Conservation (phyloP, 129 eudicot genomes). For the Cynara cardunculus region DNA sequence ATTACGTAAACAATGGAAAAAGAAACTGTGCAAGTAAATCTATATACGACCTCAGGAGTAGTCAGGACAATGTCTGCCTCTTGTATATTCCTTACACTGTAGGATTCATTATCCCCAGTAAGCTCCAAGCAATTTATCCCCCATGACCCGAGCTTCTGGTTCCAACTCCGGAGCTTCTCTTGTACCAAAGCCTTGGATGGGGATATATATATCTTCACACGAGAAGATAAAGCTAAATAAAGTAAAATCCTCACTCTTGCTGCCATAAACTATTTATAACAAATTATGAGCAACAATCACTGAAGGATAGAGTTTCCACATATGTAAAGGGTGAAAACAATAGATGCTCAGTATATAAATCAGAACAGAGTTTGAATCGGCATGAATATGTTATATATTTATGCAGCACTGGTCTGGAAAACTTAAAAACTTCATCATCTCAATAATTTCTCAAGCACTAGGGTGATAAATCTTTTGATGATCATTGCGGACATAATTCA, state of each 20-base stretch:
- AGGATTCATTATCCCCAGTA: conserved; percentile 91
- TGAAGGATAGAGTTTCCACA: conserved; percentile 4
- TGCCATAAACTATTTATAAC: not conserved
- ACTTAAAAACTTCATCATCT: conserved; percentile 3
- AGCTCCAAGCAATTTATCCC: conserved; percentile 93
- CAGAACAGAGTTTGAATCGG: conserved; percentile 10
- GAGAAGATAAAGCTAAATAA: conserved; percentile 14
- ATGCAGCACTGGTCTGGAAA: conserved; percentile 4
- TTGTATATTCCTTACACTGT: conserved; percentile 64
- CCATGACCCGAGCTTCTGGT: conserved; percentile 71
- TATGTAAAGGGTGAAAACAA: conserved; percentile 14
- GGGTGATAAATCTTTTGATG: conserved; percentile 7
- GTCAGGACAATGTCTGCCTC: conserved; percentile 95
- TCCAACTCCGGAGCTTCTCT: conserved; percentile 97
- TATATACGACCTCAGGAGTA: conserved; percentile 82
- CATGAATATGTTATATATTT: not conserved
- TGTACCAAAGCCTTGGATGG: conserved; percentile 99
- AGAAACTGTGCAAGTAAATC: conserved; percentile 3
- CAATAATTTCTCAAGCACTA: not conserved
- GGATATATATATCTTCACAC: conserved; percentile 79
- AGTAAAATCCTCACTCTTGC: conserved; percentile 6
- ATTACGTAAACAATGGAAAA: not conserved
- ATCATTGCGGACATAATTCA: not conserved
- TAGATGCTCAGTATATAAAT: conserved; percentile 14
- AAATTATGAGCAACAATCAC: conserved; percentile 1